Evolutionary conservation across 192 early-diverging fungal species (phyloP), one percentile per base, ranked within the genome.

Genomic region (Pilaira anomala): DNA sequence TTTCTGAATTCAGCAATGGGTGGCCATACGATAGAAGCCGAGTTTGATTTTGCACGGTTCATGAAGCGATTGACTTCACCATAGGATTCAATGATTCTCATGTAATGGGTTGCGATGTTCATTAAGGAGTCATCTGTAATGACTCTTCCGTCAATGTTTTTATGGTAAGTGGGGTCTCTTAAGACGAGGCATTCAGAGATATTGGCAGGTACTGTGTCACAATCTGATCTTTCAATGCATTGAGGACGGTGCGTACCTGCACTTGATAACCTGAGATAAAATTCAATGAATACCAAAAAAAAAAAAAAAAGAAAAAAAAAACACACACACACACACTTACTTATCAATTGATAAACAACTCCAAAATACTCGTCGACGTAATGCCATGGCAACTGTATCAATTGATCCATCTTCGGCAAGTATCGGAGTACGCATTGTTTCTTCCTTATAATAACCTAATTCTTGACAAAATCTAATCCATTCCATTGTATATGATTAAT

Each of bases 401-500:
- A 69, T 74, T 13, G 71, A 72, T 72, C 75, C 78, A 60, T 72
- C 71, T 24, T 65, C 62, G n/a, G 69, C 78, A 22, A 71, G 33
- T 24, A 71, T 71, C 11, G 69, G 69, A 25, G 25, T 26, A 40
- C 56, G 48, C 12, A 65, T 30, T 3, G 62, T 71, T 50, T 80
- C 78, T 49, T 80, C 69, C 25, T 76, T 76, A 48, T 83, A 74
- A 25, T 80, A 56, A 14, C 81, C 81, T 48, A 83, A 63, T 39
- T 78, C 79, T 50, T 77, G 73, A 12, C 77, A 73, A 30, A 77
- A 58, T 21, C 56, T 58, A 42, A 24, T 11, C 14, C 6, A 3
- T 33, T 33, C 7, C 7, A 9, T 36, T 16, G 8, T 30, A 53
- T 3, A 26, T 9, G 28, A 53, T 28, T 6, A 6, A 16, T 8